phyloP scores from a whole-genome alignment of 2,329 filamentous ascomycete genomes.

The Botrytis byssoidea region DNA sequence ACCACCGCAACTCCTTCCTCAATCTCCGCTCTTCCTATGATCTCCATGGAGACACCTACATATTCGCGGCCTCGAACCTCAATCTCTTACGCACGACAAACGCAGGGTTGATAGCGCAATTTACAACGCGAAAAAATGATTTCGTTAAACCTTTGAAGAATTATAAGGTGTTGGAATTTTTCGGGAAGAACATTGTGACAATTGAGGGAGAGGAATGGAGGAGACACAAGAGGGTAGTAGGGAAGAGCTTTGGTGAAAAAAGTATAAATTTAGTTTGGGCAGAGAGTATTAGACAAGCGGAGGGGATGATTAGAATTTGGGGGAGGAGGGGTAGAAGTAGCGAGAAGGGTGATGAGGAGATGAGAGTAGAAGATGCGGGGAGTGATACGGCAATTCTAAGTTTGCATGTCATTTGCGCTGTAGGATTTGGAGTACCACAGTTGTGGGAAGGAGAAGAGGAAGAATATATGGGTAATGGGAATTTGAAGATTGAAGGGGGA shows the following conservation, averaged over 20 bases:
- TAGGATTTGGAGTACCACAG: conserved; percentile 47
- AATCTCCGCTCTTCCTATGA: conserved; percentile 22
- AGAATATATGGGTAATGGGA: not conserved
- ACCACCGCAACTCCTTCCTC: conserved; percentile 26
- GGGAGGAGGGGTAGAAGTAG: conserved; percentile 45
- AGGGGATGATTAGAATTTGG: conserved; percentile 44
- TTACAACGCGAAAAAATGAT: conserved; percentile 33
- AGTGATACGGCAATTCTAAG: conserved; percentile 50
- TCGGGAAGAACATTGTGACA: conserved; percentile 37
- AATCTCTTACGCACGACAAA: conserved; percentile 34
- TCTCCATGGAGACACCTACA: conserved; percentile 33
- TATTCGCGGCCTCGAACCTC: conserved; percentile 30
- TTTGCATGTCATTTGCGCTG: conserved; percentile 53
- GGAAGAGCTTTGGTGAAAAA: conserved; percentile 42
- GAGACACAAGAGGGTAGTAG: conserved; percentile 38
- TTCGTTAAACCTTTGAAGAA: conserved; percentile 37
- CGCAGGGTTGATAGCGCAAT: conserved; percentile 34
- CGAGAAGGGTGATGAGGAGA: conserved; percentile 30
- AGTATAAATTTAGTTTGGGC: conserved; percentile 46
- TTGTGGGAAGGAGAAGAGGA: conserved; percentile 41
- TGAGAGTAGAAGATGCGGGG: conserved; percentile 44
- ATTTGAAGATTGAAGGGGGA: not conserved
- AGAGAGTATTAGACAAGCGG: conserved; percentile 51
- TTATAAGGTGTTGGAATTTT: conserved; percentile 38
- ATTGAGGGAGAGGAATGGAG: conserved; percentile 39